A percentile compares a stretch with the other conserved stretches of the same genome.
These are phyloP conservation scores for Oryza officinalis DNA, from an alignment of 176 grass and related monocot genomes.

Conservation along the genomic window DNA sequence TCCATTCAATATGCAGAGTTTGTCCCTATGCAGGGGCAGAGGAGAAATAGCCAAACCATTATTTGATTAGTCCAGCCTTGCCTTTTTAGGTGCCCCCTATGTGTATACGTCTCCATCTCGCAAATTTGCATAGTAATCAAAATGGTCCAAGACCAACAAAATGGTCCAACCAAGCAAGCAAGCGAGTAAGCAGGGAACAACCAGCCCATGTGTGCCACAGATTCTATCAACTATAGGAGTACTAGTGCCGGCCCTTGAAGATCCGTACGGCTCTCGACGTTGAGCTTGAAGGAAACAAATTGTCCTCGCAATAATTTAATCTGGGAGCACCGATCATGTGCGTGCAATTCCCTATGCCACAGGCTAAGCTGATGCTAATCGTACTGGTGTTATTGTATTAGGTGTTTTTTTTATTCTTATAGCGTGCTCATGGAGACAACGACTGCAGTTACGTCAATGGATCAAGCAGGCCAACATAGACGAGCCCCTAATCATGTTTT, in stretches of 20 bases:
- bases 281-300: neutral
- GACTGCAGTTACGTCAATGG: neutral
- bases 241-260: neutral
- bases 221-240: neutral
- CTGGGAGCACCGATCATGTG: neutral
- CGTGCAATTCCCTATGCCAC: neutral
- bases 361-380: neutral
- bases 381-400: neutral
- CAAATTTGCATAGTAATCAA: neutral
- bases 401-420: neutral
- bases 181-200: neutral
- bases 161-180: neutral
- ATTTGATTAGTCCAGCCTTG: neutral
- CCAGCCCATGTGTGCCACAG: constrained; percentile 9
- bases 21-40: neutral
- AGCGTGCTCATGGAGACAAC: neutral
- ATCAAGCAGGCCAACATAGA: neutral
- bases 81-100: neutral
- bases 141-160: neutral
- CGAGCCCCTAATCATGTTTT: too few species aligned
- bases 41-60: neutral
- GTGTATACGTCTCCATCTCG: neutral
- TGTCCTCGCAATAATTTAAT: neutral
- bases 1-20: constrained; percentile 4
- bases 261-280: neutral